Base-by-base conservation (phyloP, 129 eudicot genomes). In the Mikania micrantha region DNA sequence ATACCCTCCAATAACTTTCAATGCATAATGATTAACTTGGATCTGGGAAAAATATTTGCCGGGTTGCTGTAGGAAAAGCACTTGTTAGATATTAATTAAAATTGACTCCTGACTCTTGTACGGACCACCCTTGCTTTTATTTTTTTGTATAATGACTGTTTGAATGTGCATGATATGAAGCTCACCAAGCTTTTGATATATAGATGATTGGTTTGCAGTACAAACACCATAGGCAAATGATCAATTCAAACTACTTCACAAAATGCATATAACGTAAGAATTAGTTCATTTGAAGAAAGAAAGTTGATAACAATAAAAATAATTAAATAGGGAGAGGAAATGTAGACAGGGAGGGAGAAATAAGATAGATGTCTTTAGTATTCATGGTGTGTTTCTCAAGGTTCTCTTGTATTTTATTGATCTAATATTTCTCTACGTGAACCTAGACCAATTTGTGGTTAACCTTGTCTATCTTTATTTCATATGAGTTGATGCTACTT, bases 161-260 rank as follows among this genome's bases (percentile, higher is more conserved):
- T 69, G 39, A 35, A 50, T 67, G 67, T 71, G 47, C 42, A 12
- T 40, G 13, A 17, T 40, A 36, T 58, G 74, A 40, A 57, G 3
- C 9, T 12, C 41, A 41, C 41, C 41, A 56, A 57, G 36, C 39
- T 22, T 45, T 47, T 47, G 9, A 21, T 11, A 7, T 67, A 21
- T 11, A 12, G 32, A 49, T 21, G 73, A 49, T 67, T 20, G 63
- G 25, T 38, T 68, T n/a, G 27, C 36, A 4, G 22, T 54, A 21
- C 35, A 50, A 70, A 31, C 28, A 13, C 72, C 41, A 19, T 16
- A 16, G 29, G 29, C 20, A 67, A 47, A 19, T 36, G 47, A 11
- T 67, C 5, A 67, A 20, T 31, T 28, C 11, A 34, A 39, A 7
- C 38, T 32, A 10, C 48, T 48, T 48, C 12, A 67, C 31, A 7